Base-by-base conservation (phyloP, 495 filamentous ascomycete genomes). In the Wilcoxina mikolae region DNA sequence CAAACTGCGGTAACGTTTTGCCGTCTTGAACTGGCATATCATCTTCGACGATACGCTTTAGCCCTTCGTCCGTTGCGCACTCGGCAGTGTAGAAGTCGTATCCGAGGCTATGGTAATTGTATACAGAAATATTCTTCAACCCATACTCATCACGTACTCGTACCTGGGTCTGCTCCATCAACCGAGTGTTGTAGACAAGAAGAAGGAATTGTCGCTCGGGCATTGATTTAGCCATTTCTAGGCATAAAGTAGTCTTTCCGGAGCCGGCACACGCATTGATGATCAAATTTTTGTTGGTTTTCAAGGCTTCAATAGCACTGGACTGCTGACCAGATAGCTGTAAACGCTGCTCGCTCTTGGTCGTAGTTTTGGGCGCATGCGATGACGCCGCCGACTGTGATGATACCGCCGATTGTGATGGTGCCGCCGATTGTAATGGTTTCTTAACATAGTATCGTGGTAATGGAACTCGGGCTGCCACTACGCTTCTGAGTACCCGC, bases 241-340 rank as follows among this genome's bases (percentile, higher is more conserved):
- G 53, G 29, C 35, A 49, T 12, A 35, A 24, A 2, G 56, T 58
- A 5, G 56, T 58, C 28, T 58, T 58, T 10, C 56, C 56, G 20
- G 56, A 55, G 10, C 56, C 56, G 15, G 56, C 53, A 41, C 52
- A 55, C 9, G 56, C 56, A 9, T 48, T 24, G 28, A 58, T 18
- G 27, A 58, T 38, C 1, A 53, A n/a, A 23, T 53, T 53, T 27
- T 50, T 12, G 20, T n/a, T 12, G 3, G 47, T 50, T 17, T 46
- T 35, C 7, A 35, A 15, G 31, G n/a, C n/a, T n/a, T n/a, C n/a
- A n/a, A n/a, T n/a, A n/a, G n/a, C n/a, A n/a, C n/a, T n/a, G n/a
- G n/a, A n/a, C n/a, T n/a, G n/a, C n/a, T n/a, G n/a, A n/a, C n/a
- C n/a, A n/a, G n/a, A n/a, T n/a, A n/a, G n/a, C n/a, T n/a, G n/a